Base-by-base conservation (phyloP, 495 filamentous ascomycete genomes). In the Aspergillus wentii region DNA sequence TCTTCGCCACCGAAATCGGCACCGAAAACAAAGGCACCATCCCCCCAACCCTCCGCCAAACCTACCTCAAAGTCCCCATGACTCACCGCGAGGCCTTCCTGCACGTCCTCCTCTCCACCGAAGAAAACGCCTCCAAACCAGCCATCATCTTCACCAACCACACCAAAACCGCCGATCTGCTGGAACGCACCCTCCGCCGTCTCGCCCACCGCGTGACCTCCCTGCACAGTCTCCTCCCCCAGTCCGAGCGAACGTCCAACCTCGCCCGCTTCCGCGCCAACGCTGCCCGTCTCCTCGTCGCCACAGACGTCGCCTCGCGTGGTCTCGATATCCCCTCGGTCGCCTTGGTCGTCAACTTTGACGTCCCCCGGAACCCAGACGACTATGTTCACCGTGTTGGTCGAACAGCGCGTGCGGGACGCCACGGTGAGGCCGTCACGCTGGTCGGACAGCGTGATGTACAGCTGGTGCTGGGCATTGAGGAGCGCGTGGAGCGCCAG, bases 331-430 rank as follows among this genome's bases (percentile, higher is more conserved):
- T 99, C 40, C 94, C 90, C 0, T 83, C 83, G 42, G 94, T 97
- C 1, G 82, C 76, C 35, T 61, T 97, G 8, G 91, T 99, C 6
- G 66, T 99, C 33, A 97, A 99, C 57, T 97, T 86, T 54, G 94
- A 97, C 52, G 79, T 99, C 13, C 92, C 92, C 1, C 80, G 91
- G 2, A 88, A 96, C 56, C 89, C 92, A 22, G 92, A 96, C 57
- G 94, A 95, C 57, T 99, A 97, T 50, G 87, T 99, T 42, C 92
- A 99, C 62, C 83, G 92, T 15, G 90, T 95, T 37, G 92, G 92
- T 52, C 83, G 92, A 51, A 99, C 92, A 8, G 92, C 94, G 6
- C 78, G 92, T 72, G 92, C 92, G 5, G 92, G 94, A 0, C 74
- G 85, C 29, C 66, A 61, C 17, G 92, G 92, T 53, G 81, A 87